A percentile compares a stretch with the other conserved stretches of the same genome.
phyloP scores from a whole-genome alignment of 2,329 filamentous ascomycete species.

The Ascochyta fabae region DNA sequence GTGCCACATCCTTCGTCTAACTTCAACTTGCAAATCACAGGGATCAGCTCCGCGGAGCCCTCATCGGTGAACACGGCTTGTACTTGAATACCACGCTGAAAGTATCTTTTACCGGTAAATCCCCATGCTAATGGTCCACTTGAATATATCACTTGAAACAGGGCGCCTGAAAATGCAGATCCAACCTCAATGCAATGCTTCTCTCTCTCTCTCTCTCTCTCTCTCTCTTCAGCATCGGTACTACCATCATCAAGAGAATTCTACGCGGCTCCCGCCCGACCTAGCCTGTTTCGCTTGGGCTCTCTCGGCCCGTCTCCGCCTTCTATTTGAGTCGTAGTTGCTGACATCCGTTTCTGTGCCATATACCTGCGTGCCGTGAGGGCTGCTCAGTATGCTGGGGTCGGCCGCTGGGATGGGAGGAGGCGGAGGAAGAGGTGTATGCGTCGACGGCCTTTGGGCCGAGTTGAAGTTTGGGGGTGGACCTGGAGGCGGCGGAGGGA shows the following conservation, averaged over 20 bases:
- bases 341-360: slow-evolving; percentile 50
- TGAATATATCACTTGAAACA: not conserved
- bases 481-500: slow-evolving; percentile 42
- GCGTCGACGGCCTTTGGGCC: slow-evolving; percentile 12
- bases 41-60: slow-evolving; percentile 22
- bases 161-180: slow-evolving; percentile 21
- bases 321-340: slow-evolving; percentile 49
- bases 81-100: slow-evolving; percentile 13
- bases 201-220: no score
- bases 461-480: slow-evolving; percentile 33
- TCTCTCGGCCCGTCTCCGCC: slow-evolving; percentile 48
- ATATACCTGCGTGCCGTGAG: slow-evolving; percentile 42
- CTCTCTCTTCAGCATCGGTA: not conserved
- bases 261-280: slow-evolving; percentile 47
- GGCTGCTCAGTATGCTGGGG: slow-evolving; percentile 46
- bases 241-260: slow-evolving; percentile 44
- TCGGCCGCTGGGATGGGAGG: slow-evolving; percentile 43
- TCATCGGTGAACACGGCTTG: slow-evolving; percentile 13
- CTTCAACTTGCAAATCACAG: slow-evolving; percentile 18
- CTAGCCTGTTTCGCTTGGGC: slow-evolving; percentile 48
- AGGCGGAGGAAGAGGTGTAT: slow-evolving; percentile 39
- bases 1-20: slow-evolving; percentile 23
- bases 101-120: slow-evolving; percentile 1
- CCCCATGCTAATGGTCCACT: not conserved
- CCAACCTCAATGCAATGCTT: not conserved